Evolutionary conservation across 129 eudicot species (phyloP), one percentile per base, ranked within the genome.

Genomic region (Arctium minus): DNA sequence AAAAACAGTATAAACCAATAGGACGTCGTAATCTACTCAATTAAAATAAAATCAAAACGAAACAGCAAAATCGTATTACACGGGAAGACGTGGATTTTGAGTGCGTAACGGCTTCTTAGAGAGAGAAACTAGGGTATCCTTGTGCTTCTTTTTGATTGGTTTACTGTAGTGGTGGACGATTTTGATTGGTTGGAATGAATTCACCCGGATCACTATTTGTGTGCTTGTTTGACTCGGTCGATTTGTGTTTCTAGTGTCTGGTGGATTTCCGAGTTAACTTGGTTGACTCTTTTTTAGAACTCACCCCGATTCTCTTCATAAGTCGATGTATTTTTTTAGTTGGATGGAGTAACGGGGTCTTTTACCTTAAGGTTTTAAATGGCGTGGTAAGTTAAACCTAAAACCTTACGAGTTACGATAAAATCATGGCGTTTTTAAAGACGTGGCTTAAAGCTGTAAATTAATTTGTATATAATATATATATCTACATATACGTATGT

Each of bases 161-260:
- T 15, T 38, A 17, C 0, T 15, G 1, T 17, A 10, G 15, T 0
- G 5, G 22, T 22, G 53, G 65, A 80, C 12, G 78, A 3, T 50
- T 85, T 2, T 76, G 82, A 88, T 90, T 90, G 90, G 89, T 72
- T 76, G 22, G 4, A 60, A 70, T 31, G 31, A 29, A 8, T 56
- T 84, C 62, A 86, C 77, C 38, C 90, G 94, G 94, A 88, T 90
- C 35, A 62, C 60, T 6, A n/a, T 15, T 3, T 79, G 85, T 88
- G 91, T 90, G 91, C 86, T 85, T 86, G 69, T 90, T 83, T 73
- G 73, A 84, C 79, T 85, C 83, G 60, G 72, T 27, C 5, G 68
- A 68, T 56, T 83, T 83, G 86, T 83, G 86, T 78, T 83, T 83
- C 82, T 83, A 77, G 86, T 39, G 50, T 64, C 8, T 37, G 5